A percentile compares a stretch with the other conserved stretches of the same genome.
These are phyloP conservation scores for Termitomyces sp. DNA, from an alignment of 768 basidiomycete species.

Conservation along the genomic window DNA sequence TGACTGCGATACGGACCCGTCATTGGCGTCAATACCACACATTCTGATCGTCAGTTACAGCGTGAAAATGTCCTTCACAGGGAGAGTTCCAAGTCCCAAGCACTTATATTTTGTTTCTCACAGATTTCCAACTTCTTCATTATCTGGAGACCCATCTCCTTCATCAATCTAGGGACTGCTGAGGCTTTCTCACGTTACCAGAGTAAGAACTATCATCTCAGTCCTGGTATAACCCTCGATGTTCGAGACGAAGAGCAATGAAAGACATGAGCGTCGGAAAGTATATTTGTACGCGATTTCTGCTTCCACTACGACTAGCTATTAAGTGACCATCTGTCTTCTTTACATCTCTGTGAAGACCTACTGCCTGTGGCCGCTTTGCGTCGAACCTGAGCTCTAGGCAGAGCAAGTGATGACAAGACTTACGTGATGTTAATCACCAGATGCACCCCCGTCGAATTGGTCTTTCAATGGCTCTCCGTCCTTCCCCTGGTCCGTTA, in stretches of 20 bases:
- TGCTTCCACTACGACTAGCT: too few relatives aligned
- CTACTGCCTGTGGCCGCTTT: neutral
- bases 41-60: neutral
- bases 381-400: neutral
- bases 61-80: too few relatives aligned
- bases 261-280: neutral
- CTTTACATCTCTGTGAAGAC: neutral
- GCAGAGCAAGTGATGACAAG: neutral
- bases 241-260: neutral
- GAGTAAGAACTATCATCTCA: neutral
- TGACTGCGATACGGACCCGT: neutral
- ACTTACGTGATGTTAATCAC: neutral
- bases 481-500: slow-evolving; percentile 16
- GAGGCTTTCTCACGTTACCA: neutral
- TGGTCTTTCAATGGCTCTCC: slow-evolving; percentile 16
- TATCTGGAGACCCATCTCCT: neutral
- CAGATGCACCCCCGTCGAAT: neutral
- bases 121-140: neutral
- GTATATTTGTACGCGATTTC: neutral
- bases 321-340: neutral
- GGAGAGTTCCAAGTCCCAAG: neutral
- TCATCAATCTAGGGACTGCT: neutral
- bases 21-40: neutral
- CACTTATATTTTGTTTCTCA: neutral
- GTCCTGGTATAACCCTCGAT: neutral